A percentile compares a stretch with the other conserved stretches of the same genome.
phyloP scores from a whole-genome alignment of 768 basidiomycete species.

The Saitozyma podzolica region DNA sequence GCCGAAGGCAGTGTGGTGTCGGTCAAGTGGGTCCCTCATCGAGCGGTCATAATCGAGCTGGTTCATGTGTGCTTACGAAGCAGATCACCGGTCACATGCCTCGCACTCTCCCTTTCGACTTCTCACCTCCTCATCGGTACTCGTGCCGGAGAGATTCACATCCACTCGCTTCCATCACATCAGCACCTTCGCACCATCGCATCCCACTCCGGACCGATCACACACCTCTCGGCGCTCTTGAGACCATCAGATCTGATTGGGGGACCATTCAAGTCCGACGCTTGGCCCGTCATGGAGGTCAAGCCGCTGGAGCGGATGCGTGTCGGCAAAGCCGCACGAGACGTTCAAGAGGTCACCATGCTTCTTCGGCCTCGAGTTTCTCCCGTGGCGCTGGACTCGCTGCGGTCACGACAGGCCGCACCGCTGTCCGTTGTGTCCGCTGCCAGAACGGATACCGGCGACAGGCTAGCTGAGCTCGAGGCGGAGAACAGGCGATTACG shows the following conservation, averaged over 20 bases:
- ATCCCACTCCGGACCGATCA: conserved; percentile 60
- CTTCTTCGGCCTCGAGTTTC: conserved; percentile 24
- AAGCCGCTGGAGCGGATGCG: conserved; percentile 50
- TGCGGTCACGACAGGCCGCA: neutral
- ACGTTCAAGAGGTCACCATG: conserved; percentile 39
- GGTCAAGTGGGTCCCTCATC: conserved; percentile 59
- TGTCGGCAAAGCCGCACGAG: conserved; percentile 35
- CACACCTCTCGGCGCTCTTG: conserved; percentile 72
- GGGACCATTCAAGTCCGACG: conserved; percentile 17
- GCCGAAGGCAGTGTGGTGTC: conserved; percentile 56
- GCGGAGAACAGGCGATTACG: conserved; percentile 66
- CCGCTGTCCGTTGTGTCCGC: neutral
- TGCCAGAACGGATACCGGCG: conserved; percentile 4
- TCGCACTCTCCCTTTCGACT: conserved; percentile 75
- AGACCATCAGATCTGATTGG: conserved; percentile 78
- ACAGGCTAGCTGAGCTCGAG: conserved; percentile 64
- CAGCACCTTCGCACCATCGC: conserved; percentile 78
- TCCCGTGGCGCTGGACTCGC: neutral
- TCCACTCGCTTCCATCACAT: conserved; percentile 87
- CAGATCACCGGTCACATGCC: conserved; percentile 71
- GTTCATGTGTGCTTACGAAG: neutral
- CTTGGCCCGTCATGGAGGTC: conserved; percentile 49
- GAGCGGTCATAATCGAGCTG: neutral
- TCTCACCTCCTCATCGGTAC: conserved; percentile 83
- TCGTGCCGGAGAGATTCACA: conserved; percentile 66